Evolutionary conservation across 139 green algal species (phyloP).

Genomic region (Edaphochlamys debaryana): DNA sequence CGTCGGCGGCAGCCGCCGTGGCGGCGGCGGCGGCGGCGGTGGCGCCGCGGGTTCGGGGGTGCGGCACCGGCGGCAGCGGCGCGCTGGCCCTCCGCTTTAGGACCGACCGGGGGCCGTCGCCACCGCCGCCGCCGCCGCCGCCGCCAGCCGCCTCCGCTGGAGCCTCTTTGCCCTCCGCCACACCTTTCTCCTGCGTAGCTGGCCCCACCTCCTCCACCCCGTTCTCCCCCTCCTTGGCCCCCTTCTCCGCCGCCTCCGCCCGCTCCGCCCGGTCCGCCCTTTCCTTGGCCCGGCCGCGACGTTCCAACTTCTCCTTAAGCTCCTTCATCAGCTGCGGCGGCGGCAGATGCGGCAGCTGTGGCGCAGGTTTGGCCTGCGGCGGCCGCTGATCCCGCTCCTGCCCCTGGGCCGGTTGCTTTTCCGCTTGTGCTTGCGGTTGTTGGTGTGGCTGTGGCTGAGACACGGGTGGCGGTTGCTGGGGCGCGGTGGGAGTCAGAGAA

Average conservation of each 20-base stretch:
- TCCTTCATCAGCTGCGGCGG: too few relatives aligned
- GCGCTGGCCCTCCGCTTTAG: slow-evolving; percentile 24
- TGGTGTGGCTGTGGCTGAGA: not conserved
- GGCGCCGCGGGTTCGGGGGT: not conserved
- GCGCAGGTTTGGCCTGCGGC: not conserved
- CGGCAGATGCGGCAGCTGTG: too few relatives aligned
- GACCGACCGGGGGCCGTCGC: not conserved
- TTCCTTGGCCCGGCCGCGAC: too few relatives aligned
- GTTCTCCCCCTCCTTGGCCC: too few relatives aligned
- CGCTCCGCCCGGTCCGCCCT: too few relatives aligned
- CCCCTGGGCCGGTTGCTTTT: too few relatives aligned
- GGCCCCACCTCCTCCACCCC: too few relatives aligned
- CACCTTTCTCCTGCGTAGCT: not conserved
- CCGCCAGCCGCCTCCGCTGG: not conserved
- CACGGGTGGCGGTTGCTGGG: too few relatives aligned
- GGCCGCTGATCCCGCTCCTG: not conserved
- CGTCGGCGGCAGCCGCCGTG: not conserved
- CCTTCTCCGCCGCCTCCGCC: too few relatives aligned
- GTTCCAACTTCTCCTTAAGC: too few relatives aligned
- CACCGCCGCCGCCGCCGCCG: not conserved
- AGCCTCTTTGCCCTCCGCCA: not conserved
- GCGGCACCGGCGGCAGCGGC: slow-evolving; percentile 1
- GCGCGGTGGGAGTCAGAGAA: too few relatives aligned
- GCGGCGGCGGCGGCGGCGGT: not conserved
- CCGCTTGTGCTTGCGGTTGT: not conserved